phyloP scores from a whole-genome alignment of 2,329 filamentous ascomycete species.

The Monilinia fructigena region DNA sequence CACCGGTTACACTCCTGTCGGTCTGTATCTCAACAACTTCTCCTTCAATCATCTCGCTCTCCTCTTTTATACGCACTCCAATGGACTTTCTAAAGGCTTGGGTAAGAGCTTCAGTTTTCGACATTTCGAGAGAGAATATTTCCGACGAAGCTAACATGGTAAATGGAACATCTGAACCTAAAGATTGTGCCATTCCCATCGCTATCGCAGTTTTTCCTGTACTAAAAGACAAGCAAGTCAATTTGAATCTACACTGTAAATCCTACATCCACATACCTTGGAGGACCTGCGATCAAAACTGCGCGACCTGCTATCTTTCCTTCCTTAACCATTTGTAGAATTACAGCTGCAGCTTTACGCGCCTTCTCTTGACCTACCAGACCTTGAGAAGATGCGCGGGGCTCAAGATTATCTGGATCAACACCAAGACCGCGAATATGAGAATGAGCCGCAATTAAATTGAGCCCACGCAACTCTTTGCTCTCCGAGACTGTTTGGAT shows the following conservation, averaged over 20 bases:
- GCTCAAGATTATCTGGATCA: constrained; percentile 86
- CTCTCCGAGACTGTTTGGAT: constrained; percentile 88
- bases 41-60: constrained; percentile 98
- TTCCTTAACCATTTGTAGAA: constrained; percentile 98
- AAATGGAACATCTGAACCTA: constrained; percentile 92
- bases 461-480: constrained; percentile 93
- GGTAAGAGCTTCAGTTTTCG: constrained; percentile 95
- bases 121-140: constrained; percentile 99
- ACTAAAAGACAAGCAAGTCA: constrained; percentile 47
- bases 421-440: constrained; percentile 96
- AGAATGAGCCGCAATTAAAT: constrained; percentile 96
- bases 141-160: constrained; percentile 94
- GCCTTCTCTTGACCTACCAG: constrained; percentile 96
- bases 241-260: background rate
- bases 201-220: constrained; percentile 98
- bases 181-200: constrained; percentile 97
- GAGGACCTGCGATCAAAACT: constrained; percentile 90
- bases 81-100: constrained; percentile 99
- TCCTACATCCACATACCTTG: constrained; percentile 55
- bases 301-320: constrained; percentile 97
- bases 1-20: constrained; percentile 91
- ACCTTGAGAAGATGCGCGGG: constrained; percentile 80
- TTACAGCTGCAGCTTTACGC: constrained; percentile 91
- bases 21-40: constrained; percentile 99
- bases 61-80: constrained; percentile 96